These are phyloP conservation scores for Rosa chinensis DNA, from an alignment of 306 rosid genomes.

Conservation along the genomic window DNA sequence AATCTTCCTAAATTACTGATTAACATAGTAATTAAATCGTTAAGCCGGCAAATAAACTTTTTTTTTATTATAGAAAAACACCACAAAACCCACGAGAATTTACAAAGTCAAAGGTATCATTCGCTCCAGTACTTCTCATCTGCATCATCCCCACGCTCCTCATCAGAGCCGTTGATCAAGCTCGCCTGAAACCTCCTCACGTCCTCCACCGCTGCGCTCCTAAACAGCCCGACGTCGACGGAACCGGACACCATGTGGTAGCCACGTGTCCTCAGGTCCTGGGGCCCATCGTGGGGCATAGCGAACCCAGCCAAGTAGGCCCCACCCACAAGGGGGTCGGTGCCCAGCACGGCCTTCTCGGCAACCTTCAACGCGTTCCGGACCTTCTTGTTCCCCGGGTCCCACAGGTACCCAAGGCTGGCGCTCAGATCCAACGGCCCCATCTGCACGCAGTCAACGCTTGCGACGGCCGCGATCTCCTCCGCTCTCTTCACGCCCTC, in stretches of 20 bases:
- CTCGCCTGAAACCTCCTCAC: constrained; percentile 51
- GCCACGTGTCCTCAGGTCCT: constrained; percentile 56
- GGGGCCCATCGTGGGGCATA: constrained; percentile 53
- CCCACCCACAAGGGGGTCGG: constrained; percentile 30
- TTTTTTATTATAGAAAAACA: neutral
- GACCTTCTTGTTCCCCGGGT: constrained; percentile 68
- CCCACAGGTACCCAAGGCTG: constrained; percentile 75
- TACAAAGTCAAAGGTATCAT: constrained; percentile 20
- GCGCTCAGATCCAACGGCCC: constrained; percentile 88
- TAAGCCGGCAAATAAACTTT: neutral
- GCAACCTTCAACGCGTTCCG: constrained; percentile 52
- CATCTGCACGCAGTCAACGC: constrained; percentile 83
- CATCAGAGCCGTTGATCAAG: constrained; percentile 38
- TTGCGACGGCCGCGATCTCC: constrained; percentile 65
- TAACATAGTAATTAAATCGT: neutral
- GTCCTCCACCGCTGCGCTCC: constrained; percentile 62
- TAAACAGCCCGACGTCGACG: constrained; percentile 61
- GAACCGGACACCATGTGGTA: constrained; percentile 67
- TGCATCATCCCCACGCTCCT: constrained; percentile 37
- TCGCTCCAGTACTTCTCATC: constrained; percentile 85
- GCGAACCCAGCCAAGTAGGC: constrained; percentile 61
- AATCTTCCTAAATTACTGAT: neutral
- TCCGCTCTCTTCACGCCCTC: constrained; percentile 46
- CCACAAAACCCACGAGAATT: neutral
- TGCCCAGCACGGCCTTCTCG: constrained; percentile 56